Conservation (phyloP, 257 asterid species). For the Solanum commersonii region DNA sequence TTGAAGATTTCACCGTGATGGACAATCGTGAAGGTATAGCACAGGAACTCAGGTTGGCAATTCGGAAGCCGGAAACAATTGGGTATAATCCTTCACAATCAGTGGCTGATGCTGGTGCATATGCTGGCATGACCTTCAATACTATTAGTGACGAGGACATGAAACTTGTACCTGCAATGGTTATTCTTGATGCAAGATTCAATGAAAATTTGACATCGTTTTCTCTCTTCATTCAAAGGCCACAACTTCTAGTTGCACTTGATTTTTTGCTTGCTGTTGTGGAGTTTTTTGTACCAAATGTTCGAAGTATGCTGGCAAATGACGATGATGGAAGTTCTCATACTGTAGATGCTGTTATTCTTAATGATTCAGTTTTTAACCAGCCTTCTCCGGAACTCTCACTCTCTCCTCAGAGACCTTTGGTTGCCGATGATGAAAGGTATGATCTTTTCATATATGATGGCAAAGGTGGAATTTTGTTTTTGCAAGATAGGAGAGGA, state of each 20-base stretch:
- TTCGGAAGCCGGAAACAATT: constrained; percentile 64
- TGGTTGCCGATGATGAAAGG: constrained; percentile 85
- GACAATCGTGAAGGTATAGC: constrained; percentile 93
- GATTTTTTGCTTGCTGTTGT: constrained; percentile 83
- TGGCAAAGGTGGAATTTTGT: constrained; percentile 85
- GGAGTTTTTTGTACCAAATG: constrained; percentile 92
- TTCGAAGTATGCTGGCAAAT: constrained; percentile 54
- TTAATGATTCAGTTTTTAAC: constrained; percentile 53
- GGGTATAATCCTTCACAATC: constrained; percentile 30
- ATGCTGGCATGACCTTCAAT: constrained; percentile 12
- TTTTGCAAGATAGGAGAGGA: constrained; percentile 68
- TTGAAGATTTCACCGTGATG: constrained; percentile 69
- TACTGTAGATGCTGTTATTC: constrained; percentile 57
- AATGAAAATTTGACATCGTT: constrained; percentile 43
- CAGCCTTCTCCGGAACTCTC: constrained; percentile 65
- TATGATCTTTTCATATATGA: constrained; percentile 71
- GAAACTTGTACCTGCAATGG: constrained; percentile 66
- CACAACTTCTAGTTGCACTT: constrained; percentile 90
- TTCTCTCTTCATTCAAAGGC: constrained; percentile 90
- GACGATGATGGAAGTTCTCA: constrained; percentile 48
- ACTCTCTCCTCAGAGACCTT: constrained; percentile 68
- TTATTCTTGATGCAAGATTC: constrained; percentile 80
- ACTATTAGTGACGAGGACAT: constrained; percentile 19
- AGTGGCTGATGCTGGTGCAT: constrained; percentile 19
- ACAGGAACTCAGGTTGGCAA: constrained; percentile 86